A percentile compares a stretch with the other conserved stretches of the same genome.
phyloP scores from a whole-genome alignment of 257 asterid genomes.

The Fraxinus excelsior region DNA sequence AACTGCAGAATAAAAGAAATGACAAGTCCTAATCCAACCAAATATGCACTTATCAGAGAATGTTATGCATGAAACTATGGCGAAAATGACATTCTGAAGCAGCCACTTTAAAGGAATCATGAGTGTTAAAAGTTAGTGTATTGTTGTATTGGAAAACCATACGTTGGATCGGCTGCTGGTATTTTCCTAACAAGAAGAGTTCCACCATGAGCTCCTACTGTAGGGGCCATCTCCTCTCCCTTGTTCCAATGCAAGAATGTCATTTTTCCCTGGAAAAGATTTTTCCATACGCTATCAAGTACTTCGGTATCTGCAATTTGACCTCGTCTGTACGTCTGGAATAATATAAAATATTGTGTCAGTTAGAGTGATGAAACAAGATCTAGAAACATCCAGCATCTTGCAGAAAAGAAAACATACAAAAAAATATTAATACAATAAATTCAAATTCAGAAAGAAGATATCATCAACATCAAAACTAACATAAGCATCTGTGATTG shows the following conservation, averaged over 20 bases:
- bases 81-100: constrained; percentile 10
- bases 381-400: background rate
- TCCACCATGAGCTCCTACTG: constrained; percentile 59
- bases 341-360: constrained; percentile 10
- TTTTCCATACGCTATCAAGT: constrained; percentile 51
- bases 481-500: background rate
- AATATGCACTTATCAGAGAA: background rate
- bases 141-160: constrained; percentile 29
- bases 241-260: constrained; percentile 73
- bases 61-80: background rate
- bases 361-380: constrained; percentile 5
- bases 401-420: background rate
- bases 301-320: constrained; percentile 42
- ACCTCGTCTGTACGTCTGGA: constrained; percentile 60
- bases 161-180: constrained; percentile 64
- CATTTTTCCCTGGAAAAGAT: constrained; percentile 64
- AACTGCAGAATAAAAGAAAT: background rate
- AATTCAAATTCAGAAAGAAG: background rate
- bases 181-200: constrained; percentile 89
- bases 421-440: background rate
- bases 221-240: constrained; percentile 85
- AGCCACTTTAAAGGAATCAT: constrained; percentile 18
- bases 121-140: constrained; percentile 2
- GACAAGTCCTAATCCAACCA: constrained; percentile 5
- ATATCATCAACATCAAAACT: background rate